Evolutionary conservation across 2,329 filamentous ascomycete species (phyloP).

Genomic region (Neofusicoccum kwambonambiense): DNA sequence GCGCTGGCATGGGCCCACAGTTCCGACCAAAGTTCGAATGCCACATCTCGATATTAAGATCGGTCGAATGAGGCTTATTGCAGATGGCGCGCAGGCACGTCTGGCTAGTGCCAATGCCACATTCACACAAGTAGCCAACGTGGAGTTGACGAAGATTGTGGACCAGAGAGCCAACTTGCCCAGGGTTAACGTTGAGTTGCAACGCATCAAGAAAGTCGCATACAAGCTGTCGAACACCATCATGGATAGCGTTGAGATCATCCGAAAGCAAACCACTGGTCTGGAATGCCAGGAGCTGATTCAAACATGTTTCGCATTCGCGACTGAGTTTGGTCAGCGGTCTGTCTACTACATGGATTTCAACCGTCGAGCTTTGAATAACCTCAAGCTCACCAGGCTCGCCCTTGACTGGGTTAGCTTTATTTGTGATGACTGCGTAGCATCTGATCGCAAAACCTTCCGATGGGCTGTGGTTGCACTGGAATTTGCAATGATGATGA

Average conservation of each 20-base stretch:
- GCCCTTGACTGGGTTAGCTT: constrained; percentile 97
- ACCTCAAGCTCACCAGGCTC: constrained; percentile 87
- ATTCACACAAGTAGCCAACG: constrained; percentile 75
- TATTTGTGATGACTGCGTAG: constrained; percentile 93
- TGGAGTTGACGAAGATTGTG: constrained; percentile 83
- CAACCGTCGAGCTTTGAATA: constrained; percentile 95
- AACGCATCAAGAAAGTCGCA: constrained; percentile 91
- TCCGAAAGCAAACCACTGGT: constrained; percentile 78
- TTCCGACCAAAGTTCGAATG: constrained; percentile 70
- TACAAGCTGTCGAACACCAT: constrained; percentile 97
- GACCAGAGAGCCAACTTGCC: constrained; percentile 92
- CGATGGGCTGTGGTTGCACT: constrained; percentile 94
- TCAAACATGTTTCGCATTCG: constrained; percentile 96
- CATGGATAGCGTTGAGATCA: constrained; percentile 96
- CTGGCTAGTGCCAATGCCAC: constrained; percentile 74
- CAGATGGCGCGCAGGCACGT: constrained; percentile 78
- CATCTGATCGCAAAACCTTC: constrained; percentile 92
- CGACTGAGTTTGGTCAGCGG: constrained; percentile 96
- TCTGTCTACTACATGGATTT: constrained; percentile 94
- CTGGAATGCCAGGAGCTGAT: constrained; percentile 93
- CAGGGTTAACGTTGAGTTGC: constrained; percentile 85
- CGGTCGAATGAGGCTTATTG: constrained; percentile 82
- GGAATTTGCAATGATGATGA: constrained; percentile 98
- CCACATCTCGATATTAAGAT: constrained; percentile 81
- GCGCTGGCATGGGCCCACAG: constrained; percentile 76